phyloP scores from a whole-genome alignment of 2,329 filamentous ascomycete genomes.

The Pezizomycotina sp. region DNA sequence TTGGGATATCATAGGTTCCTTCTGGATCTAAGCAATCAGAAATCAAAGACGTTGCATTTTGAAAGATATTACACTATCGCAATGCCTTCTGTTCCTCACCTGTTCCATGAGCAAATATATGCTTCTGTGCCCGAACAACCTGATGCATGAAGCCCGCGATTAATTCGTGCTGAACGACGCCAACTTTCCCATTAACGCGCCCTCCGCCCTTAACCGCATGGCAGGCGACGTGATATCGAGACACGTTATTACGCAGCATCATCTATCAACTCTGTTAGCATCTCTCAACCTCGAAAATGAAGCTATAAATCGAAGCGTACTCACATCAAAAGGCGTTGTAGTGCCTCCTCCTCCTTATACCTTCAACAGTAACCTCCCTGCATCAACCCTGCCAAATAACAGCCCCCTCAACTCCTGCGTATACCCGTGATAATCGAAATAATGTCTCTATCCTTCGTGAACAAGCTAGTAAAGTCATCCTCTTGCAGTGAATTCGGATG shows the following conservation, averaged over 20 bases:
- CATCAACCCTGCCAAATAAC: slow-evolving; percentile 40
- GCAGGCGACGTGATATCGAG: slow-evolving; percentile 42
- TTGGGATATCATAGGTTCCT: slow-evolving; percentile 36
- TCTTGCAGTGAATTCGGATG: slow-evolving; percentile 44
- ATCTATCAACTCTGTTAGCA: slow-evolving; percentile 29
- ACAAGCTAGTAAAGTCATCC: slow-evolving; percentile 39
- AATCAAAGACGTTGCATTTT: slow-evolving; percentile 10
- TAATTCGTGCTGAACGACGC: slow-evolving; percentile 32
- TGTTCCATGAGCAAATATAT: slow-evolving; percentile 38
- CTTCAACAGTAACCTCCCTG: slow-evolving; percentile 37
- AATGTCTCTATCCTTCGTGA: slow-evolving; percentile 40
- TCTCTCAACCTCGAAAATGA: neutral
- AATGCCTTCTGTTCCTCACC: slow-evolving; percentile 29
- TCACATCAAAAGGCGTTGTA: slow-evolving; percentile 46
- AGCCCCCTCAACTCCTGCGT: slow-evolving; percentile 43
- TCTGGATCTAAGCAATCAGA: slow-evolving; percentile 33
- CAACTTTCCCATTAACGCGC: slow-evolving; percentile 35
- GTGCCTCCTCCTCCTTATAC: slow-evolving; percentile 51
- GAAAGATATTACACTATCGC: neutral
- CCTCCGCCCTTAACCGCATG: slow-evolving; percentile 37
- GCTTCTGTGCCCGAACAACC: slow-evolving; percentile 36
- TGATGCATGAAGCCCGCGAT: slow-evolving; percentile 35
- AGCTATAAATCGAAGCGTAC: neutral
- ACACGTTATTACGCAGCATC: slow-evolving; percentile 47
- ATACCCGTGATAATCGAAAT: slow-evolving; percentile 54